Evolutionary conservation across 441 rosid genomes (phyloP), one percentile per base, ranked within the genome.

Genomic region (Capsella rubella): DNA sequence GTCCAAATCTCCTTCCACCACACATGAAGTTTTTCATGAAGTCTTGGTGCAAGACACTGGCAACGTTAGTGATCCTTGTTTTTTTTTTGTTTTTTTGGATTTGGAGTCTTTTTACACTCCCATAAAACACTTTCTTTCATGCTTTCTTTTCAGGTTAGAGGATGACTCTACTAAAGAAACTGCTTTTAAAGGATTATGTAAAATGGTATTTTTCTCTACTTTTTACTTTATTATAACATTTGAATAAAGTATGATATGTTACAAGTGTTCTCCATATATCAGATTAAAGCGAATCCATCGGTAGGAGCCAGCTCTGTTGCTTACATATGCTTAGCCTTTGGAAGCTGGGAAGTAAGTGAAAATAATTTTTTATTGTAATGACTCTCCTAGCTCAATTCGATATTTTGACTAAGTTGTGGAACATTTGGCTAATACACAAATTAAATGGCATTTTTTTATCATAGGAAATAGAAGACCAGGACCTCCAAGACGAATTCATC

Each of bases 101-200:
- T 14, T 43, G 47, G 3, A 21, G 25, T 21, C 25, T 21, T 21
- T 21, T 21, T 21, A 21, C 25, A 21, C 25, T 21, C 2, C 25
- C 25, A 21, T 43, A 43, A 43, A 63, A 28, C 9, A 50, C 0
- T 47, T 47, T 65, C 2, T 56, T 39, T 5, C 15, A 18, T 27
- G 18, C 11, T 68, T 60, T 32, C 1, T 51, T 68, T 76, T 37
- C 84, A 95, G 99, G 85, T 88, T 95, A 82, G 93, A 89, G 16
- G 99, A 95, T 87, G 97, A 92, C 78, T 73, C 79, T 74, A 97
- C 90, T 80, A 95, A 95, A 83, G 99, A 95, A 78, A 97, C 90
- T 82, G 97, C 99, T 10, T 95, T 95, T 80, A 84, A 87, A 61
- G 99, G 99, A 74, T 84, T 95, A 53, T 95, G 99, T 84, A 97